Conservation (phyloP, 1,284 basidiomycete species). For the Somion occarium region DNA sequence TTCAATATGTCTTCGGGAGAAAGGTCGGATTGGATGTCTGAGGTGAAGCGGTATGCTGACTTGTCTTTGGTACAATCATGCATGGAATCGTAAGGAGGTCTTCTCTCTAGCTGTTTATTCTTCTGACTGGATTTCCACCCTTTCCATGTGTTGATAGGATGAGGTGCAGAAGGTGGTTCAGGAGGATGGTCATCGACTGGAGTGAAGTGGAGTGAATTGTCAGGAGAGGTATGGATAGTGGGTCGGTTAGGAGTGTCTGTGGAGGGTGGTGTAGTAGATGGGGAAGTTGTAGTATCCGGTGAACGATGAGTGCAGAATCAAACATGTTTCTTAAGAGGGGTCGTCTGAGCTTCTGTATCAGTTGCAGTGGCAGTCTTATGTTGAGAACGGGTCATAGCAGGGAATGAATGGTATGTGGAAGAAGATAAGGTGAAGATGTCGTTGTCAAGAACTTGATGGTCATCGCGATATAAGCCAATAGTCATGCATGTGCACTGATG, state of each 20-base stretch:
- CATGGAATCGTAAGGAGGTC: neutral
- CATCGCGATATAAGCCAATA: neutral
- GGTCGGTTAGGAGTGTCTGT: too few relatives aligned
- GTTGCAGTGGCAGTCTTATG: neutral
- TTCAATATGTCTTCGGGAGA: neutral
- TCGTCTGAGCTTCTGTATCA: neutral
- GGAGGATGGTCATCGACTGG: neutral
- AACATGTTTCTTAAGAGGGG: neutral
- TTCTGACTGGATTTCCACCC: neutral
- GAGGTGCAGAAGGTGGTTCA: neutral
- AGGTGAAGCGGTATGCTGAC: constrained; percentile 2
- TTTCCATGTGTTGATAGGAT: neutral
- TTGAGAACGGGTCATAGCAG: neutral
- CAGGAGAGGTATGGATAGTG: neutral
- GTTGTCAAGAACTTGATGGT: neutral
- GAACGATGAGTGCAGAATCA: neutral
- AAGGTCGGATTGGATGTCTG: constrained; percentile 2
- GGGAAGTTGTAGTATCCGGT: neutral
- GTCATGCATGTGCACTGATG: neutral
- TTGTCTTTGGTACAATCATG: neutral
- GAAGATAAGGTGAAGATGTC: neutral
- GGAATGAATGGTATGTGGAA: neutral
- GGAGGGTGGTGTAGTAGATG: neutral
- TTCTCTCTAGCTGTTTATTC: neutral
- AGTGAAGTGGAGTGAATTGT: neutral